Percentiles rank a stretch among this genome's conserved stretches.
These are phyloP conservation scores for Lactarius sanguifluus DNA, from an alignment of 768 basidiomycete species.

Conservation along the genomic window DNA sequence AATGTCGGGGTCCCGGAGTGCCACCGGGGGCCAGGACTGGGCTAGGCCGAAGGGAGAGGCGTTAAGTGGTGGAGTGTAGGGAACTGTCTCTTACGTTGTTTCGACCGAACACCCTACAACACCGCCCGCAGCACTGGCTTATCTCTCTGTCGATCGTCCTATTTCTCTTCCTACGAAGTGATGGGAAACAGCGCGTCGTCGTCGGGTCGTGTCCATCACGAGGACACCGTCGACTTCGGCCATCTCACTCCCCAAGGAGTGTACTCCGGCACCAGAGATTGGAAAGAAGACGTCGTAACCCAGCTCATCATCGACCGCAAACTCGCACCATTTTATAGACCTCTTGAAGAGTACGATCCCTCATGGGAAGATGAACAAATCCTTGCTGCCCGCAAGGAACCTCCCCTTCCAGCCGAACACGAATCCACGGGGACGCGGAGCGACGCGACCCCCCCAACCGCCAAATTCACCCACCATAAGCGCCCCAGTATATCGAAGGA, in stretches of 20 bases:
- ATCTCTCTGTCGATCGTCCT: background rate
- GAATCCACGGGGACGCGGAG: constrained; percentile 44
- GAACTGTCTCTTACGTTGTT: constrained; percentile 2
- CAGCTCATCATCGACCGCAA: constrained; percentile 85
- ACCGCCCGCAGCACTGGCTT: background rate
- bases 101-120: constrained; percentile 4
- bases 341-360: constrained; percentile 89
- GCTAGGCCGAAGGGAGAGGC: background rate
- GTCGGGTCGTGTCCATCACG: constrained; percentile 69
- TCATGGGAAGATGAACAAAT: constrained; percentile 89
- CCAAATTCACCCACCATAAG: constrained; percentile 48
- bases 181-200: constrained; percentile 88
- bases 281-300: constrained; percentile 84
- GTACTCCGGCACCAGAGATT: constrained; percentile 82
- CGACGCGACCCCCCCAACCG: constrained; percentile 40
- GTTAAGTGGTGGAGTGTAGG: background rate
- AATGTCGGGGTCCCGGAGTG: constrained; percentile 7
- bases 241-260: constrained; percentile 79
- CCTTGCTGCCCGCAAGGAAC: constrained; percentile 73
- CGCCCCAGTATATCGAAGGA: constrained; percentile 64
- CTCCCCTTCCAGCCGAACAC: constrained; percentile 46
- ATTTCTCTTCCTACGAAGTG: constrained; percentile 19
- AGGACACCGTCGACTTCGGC: constrained; percentile 84
- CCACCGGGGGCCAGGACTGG: background rate
- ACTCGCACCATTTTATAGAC: constrained; percentile 94